Conservation (phyloP, 495 filamentous ascomycete genomes). For the Penicillium waksmanii region DNA sequence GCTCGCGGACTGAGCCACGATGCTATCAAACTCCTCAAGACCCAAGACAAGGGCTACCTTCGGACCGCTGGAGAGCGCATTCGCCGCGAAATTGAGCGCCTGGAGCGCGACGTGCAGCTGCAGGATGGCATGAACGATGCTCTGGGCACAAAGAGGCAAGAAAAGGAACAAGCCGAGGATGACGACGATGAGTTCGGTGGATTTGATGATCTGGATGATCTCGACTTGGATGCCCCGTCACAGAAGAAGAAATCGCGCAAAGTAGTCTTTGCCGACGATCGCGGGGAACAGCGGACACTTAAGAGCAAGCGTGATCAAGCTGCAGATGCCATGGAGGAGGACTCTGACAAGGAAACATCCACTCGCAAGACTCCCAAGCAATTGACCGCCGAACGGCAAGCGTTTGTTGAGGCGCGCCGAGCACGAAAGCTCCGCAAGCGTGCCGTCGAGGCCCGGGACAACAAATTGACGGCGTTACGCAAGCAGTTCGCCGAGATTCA, state of each 20-base stretch:
- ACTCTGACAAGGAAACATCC: constrained; percentile 29
- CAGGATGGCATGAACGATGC: constrained; percentile 40
- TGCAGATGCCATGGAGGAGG: constrained; percentile 32
- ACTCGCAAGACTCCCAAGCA: constrained; percentile 43
- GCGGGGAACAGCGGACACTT: constrained; percentile 51
- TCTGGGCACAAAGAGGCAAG: constrained; percentile 31
- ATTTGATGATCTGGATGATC: constrained; percentile 35
- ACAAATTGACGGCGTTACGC: constrained; percentile 64
- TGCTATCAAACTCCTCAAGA: constrained; percentile 87
- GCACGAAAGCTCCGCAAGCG: constrained; percentile 54
- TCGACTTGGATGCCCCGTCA: constrained; percentile 24
- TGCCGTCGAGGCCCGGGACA: constrained; percentile 49
- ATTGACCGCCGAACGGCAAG: constrained; percentile 45
- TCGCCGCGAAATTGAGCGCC: constrained; percentile 59
- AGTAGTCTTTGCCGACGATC: constrained; percentile 60
- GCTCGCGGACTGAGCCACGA: constrained; percentile 59
- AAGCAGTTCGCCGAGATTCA: constrained; percentile 72
- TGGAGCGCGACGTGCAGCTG: constrained; percentile 57
- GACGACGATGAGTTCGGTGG: constrained; percentile 29
- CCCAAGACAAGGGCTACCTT: constrained; percentile 90
- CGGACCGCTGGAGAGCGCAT: constrained; percentile 66
- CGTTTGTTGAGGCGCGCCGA: constrained; percentile 44
- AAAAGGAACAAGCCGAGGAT: constrained; percentile 26
- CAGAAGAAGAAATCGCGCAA: constrained; percentile 42
- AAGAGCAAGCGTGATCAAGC: constrained; percentile 28